Conservation (phyloP, 345 rosid species). For the Murraya paniculata region DNA sequence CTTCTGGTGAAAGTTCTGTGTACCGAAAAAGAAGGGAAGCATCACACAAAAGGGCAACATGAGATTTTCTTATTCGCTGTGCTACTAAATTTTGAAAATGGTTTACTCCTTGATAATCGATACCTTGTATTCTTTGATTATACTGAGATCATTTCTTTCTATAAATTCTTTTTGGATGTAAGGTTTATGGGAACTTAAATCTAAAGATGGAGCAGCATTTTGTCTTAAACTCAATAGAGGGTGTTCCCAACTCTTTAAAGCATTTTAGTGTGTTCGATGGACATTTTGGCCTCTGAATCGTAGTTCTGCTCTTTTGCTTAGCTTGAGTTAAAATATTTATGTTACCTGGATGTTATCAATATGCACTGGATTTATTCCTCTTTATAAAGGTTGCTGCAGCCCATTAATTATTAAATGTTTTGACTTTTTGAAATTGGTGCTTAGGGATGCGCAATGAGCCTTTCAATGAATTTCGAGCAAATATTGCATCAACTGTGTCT, state of each 20-base stretch:
- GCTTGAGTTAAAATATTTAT: background rate
- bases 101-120: background rate
- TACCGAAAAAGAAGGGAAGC: background rate
- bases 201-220: background rate
- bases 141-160: background rate
- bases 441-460: conserved; percentile 71
- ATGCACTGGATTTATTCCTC: background rate
- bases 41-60: background rate
- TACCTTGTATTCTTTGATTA: background rate
- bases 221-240: background rate
- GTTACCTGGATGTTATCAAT: background rate
- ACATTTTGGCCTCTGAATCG: conserved; percentile 1
- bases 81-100: background rate
- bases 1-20: background rate
- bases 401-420: conserved; percentile 8
- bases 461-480: conserved; percentile 71
- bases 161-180: background rate
- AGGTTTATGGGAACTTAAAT: background rate
- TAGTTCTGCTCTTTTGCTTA: background rate
- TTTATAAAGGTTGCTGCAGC: conserved; percentile 6
- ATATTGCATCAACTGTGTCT: conserved; percentile 47
- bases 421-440: conserved; percentile 18
- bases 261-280: background rate
- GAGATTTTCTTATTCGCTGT: background rate
- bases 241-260: background rate